Evolutionary conservation across 2,329 filamentous ascomycete species (phyloP).

Genomic region (Rachicladosporium sp.): DNA sequence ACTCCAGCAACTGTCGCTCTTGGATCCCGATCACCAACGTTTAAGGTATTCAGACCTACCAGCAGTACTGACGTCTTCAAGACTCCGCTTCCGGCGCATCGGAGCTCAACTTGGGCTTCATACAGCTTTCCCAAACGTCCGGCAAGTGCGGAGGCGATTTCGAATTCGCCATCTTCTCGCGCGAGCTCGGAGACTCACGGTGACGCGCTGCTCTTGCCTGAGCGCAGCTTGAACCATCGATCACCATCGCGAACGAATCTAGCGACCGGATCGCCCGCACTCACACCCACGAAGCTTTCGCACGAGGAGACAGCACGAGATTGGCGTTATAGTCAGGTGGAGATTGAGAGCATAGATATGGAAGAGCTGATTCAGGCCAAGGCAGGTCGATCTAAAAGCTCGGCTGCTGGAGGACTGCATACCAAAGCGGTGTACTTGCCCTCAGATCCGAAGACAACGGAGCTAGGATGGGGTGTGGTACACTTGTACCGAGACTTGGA

Average conservation of each 20-base stretch:
- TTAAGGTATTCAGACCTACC: slow-evolving; percentile 1
- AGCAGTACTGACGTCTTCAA: slow-evolving; percentile 32
- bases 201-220: slow-evolving; percentile 23
- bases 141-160: slow-evolving; percentile 2
- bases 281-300: slow-evolving; percentile 25
- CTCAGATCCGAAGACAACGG: slow-evolving; percentile 57
- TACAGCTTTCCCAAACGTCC: slow-evolving; percentile 7
- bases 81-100: slow-evolving; percentile 31
- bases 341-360: slow-evolving; percentile 72
- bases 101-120: slow-evolving; percentile 26
- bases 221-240: slow-evolving; percentile 23
- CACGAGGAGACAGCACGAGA: slow-evolving; percentile 47
- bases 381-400: slow-evolving; percentile 35
- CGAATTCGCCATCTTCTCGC: slow-evolving; percentile 1
- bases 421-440: slow-evolving; percentile 74
- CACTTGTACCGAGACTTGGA: slow-evolving; percentile 82
- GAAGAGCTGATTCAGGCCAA: slow-evolving; percentile 25
- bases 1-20: slow-evolving; percentile 14
- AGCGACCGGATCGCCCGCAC: slow-evolving; percentile 12
- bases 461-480: slow-evolving; percentile 83
- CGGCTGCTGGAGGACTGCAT: slow-evolving; percentile 50
- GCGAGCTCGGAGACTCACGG: slow-evolving; percentile 18
- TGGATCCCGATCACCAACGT: neutral
- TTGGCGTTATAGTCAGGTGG: slow-evolving; percentile 71
- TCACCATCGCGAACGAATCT: slow-evolving; percentile 9